phyloP scores from a whole-genome alignment of 75 land plant genomes.

The Chamaecyparis obtusa region DNA sequence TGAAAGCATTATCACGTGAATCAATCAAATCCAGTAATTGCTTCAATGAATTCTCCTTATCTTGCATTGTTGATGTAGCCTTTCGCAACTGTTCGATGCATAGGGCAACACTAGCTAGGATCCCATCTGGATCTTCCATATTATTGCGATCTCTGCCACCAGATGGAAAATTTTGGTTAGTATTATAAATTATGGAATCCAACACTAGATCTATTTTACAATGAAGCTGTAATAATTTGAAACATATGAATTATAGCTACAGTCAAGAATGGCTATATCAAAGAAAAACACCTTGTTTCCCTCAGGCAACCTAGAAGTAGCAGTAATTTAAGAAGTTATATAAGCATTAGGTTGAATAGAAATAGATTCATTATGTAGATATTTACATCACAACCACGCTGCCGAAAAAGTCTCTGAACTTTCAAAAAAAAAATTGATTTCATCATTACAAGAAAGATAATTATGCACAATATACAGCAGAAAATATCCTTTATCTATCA shows the following conservation, averaged over 20 bases:
- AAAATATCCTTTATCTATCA: neutral
- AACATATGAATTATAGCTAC: neutral
- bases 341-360: neutral
- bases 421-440: neutral
- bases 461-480: neutral
- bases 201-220: neutral
- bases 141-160: conserved; percentile 60
- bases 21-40: conserved; percentile 72
- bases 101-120: conserved; percentile 89
- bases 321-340: neutral
- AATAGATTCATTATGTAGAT: neutral
- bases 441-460: neutral
- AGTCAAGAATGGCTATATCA: neutral
- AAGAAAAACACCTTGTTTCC: neutral
- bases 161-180: neutral
- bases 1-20: conserved; percentile 78
- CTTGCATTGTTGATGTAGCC: conserved; percentile 58
- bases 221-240: neutral
- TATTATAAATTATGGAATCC: neutral
- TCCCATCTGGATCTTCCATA: conserved; percentile 97
- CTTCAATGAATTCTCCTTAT: conserved; percentile 70
- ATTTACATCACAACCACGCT: neutral
- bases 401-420: neutral
- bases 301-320: neutral
- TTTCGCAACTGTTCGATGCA: conserved; percentile 89